Base-by-base conservation (phyloP, 345 rosid genomes). In the Eucalyptus fibrosa region DNA sequence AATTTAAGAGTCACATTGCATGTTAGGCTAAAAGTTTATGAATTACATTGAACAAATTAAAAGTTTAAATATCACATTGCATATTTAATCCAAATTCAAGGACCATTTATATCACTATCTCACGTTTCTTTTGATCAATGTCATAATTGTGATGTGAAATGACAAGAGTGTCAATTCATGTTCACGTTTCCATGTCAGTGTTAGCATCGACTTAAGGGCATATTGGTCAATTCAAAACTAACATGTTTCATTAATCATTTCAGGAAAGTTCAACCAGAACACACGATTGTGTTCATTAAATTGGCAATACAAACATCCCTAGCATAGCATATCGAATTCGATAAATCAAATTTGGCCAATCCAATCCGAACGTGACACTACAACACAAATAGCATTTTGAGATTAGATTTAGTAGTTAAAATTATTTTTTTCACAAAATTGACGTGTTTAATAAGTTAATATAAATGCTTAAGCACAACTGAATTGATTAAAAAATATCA, bases 161-260 rank as follows among this genome's bases (percentile, higher is more conserved):
- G 67, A 60, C n/a, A 60, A 5, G 67, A 28, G n/a, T 12, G 16
- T 60, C 8, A 26, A 60, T 12, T 60, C 8, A 13, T 60, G 4
- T 60, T 6, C n/a, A 60, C 0, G 3, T 28, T 60, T 28, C 8
- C 4, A 1, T 60, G 32, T 28, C 4, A 0, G 1, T 28, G n/a
- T 60, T 26, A 28, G 32, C 32, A 28, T 26, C 2, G 1, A 60
- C 8, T 60, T 12, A 28, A 12, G 8, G n/a, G 32, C 15, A 60
- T 60, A 60, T 60, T 60, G 32, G 17, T 60, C 67, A 60, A 26
- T 60, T 28, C 8, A 28, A 60, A 60, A 12, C 0, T 4, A 1
- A 26, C 32, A 60, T 2, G 17, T 60, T 60, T 53, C 24, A 19
- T 19, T 53, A 53, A 53, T 53, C 56, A 19, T 53, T 19, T 53